These are phyloP conservation scores for Alternaria sp. DNA, from an alignment of 2,329 filamentous ascomycete genomes.

Conservation along the genomic window DNA sequence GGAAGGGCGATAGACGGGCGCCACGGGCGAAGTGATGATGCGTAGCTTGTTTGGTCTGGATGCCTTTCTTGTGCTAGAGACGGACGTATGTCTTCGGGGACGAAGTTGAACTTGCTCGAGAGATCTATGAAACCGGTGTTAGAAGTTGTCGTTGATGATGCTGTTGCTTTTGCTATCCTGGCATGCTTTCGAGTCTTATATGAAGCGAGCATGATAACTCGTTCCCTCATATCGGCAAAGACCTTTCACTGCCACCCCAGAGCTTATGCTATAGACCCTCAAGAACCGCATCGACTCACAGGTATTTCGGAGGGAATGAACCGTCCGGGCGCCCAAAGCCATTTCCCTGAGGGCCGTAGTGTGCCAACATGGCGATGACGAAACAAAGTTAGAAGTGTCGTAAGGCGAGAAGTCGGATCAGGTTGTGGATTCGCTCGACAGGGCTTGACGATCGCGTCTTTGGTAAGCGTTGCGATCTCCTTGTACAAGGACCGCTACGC, in stretches of 20 bases:
- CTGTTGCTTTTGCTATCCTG: background rate
- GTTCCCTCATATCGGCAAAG: conserved; percentile 2
- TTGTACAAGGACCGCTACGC: conserved; percentile 5
- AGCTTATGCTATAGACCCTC: conserved; percentile 11
- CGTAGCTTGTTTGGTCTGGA: conserved; percentile 14
- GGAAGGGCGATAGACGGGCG: conserved; percentile 22
- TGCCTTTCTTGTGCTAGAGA: conserved; percentile 2
- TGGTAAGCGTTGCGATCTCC: conserved; percentile 8
- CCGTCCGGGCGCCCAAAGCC: conserved; percentile 18
- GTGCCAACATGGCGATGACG: conserved; percentile 22
- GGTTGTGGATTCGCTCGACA: conserved; percentile 9
- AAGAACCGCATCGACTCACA: conserved; percentile 17
- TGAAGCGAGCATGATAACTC: background rate
- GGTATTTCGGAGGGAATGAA: conserved; percentile 13
- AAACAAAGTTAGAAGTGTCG: conserved; percentile 9
- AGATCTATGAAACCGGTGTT: conserved; percentile 11
- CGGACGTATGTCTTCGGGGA: background rate
- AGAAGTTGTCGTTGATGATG: background rate
- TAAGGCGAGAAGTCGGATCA: conserved; percentile 13
- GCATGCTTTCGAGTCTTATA: conserved; percentile 14
- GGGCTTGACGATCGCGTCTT: conserved; percentile 13
- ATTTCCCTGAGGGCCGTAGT: conserved; percentile 12
- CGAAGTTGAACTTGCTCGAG: conserved; percentile 9
- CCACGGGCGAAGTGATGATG: conserved; percentile 13
- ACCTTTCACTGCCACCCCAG: conserved; percentile 23